phyloP scores from a whole-genome alignment of 2,329 filamentous ascomycete species.

The Fusarium albidum region DNA sequence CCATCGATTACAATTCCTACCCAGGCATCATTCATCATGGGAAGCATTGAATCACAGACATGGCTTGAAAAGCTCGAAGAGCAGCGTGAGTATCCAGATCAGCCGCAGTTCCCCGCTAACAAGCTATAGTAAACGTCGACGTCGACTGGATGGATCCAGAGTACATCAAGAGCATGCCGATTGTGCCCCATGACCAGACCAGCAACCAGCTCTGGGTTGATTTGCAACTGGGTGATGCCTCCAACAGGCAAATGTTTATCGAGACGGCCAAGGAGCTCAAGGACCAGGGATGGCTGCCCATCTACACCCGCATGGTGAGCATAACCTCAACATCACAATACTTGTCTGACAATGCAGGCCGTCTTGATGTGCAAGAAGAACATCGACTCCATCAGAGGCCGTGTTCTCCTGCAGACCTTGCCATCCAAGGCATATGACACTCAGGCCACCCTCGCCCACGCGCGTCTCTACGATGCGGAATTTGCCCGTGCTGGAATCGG shows the following conservation, averaged over 20 bases:
- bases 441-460: conserved; percentile 55
- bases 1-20: no score
- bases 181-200: conserved; percentile 57
- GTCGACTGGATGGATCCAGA: conserved; percentile 62
- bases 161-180: conserved; percentile 54
- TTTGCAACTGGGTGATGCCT: conserved; percentile 52
- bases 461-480: conserved; percentile 55
- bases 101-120: not conserved
- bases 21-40: conserved; percentile 31
- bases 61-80: conserved; percentile 55
- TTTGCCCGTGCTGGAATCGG: conserved; percentile 54
- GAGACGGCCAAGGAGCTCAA: conserved; percentile 54
- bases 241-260: conserved; percentile 53
- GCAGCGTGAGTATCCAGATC: conserved; percentile 43
- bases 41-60: conserved; percentile 41
- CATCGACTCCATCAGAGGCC: conserved; percentile 54
- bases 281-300: conserved; percentile 54
- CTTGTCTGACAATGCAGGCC: conserved; percentile 40
- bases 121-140: conserved; percentile 54
- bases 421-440: conserved; percentile 56
- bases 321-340: no score
- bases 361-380: conserved; percentile 57
- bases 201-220: conserved; percentile 60
- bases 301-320: conserved; percentile 56
- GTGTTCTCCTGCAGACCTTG: conserved; percentile 58